These are phyloP conservation scores for Penicillium sp. DNA, from an alignment of 2,329 filamentous ascomycete species.

Conservation along the genomic window DNA sequence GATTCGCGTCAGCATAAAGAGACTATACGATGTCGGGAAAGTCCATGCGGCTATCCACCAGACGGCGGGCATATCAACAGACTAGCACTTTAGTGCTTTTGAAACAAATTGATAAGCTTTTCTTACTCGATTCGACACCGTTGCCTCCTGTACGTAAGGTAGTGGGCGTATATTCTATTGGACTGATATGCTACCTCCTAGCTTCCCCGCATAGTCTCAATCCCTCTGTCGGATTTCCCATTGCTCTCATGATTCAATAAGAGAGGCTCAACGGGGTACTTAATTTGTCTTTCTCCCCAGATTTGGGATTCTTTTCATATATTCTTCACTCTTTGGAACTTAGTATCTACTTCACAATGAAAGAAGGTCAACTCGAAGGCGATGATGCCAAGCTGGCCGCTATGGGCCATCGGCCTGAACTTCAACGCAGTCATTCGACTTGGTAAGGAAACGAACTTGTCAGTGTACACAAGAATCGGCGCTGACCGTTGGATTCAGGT, in stretches of 20 bases:
- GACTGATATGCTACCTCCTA: neutral
- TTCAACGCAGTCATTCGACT: slow-evolving; percentile 56
- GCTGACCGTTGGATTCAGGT: slow-evolving; percentile 23
- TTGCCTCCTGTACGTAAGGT: no score
- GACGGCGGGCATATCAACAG: slow-evolving; percentile 5
- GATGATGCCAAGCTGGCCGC: slow-evolving; percentile 24
- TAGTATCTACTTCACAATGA: slow-evolving; percentile 9
- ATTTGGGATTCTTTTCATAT: neutral
- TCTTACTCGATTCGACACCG: no score
- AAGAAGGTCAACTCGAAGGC: slow-evolving; percentile 17
- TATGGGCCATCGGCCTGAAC: slow-evolving; percentile 55
- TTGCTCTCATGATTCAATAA: neutral
- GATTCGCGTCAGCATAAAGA: neutral
- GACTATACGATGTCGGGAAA: slow-evolving; percentile 11
- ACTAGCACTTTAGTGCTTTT: neutral
- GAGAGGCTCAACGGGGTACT: neutral
- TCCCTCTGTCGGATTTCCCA: neutral
- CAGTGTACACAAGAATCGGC: neutral
- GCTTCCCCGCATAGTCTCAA: slow-evolving; percentile 4
- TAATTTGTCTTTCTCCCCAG: neutral
- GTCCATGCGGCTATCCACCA: slow-evolving; percentile 20
- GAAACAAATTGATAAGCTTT: neutral
- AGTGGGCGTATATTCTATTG: neutral
- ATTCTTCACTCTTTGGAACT: neutral
- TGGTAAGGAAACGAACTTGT: slow-evolving; percentile 30